Evolutionary conservation across 805 yeast species (phyloP).

Genomic region (Candida ulmi): DNA sequence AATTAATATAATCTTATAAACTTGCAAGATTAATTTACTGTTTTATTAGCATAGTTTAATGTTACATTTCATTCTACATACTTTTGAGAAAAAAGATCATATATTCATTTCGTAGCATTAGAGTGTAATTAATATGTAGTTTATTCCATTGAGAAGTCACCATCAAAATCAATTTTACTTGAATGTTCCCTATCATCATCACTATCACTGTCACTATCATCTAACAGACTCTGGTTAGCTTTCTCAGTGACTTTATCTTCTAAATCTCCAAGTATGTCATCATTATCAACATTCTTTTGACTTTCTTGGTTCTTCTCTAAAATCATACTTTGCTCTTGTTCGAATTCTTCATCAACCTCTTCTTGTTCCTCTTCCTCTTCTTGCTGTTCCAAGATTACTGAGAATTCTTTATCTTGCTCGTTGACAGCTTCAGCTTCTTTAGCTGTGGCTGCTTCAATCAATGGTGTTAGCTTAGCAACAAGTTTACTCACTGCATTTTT

Average conservation of each 20-base stretch:
- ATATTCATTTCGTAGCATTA: too few relatives aligned
- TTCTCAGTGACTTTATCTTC: background rate
- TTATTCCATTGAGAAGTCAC: conserved; percentile 6
- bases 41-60: too few relatives aligned
- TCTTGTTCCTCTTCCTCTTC: conserved; percentile 16
- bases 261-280: background rate
- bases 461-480: conserved; percentile 13
- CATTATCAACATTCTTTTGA: background rate
- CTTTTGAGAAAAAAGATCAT: too few relatives aligned
- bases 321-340: conserved; percentile 12
- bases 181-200: background rate
- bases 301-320: background rate
- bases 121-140: too few relatives aligned
- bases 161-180: conserved; percentile 2
- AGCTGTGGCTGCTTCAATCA: conserved; percentile 15
- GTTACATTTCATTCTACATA: too few relatives aligned
- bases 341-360: conserved; percentile 16
- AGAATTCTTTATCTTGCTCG: conserved; percentile 20
- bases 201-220: background rate
- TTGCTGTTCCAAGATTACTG: conserved; percentile 20
- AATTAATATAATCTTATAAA: background rate
- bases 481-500: conserved; percentile 31
- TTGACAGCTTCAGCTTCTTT: conserved; percentile 13
- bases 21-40: too few relatives aligned
- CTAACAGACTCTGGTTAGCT: background rate